Percentiles rank a stretch among this genome's conserved stretches.
These are phyloP conservation scores for Myxozyma monticola DNA, from an alignment of 805 yeast genomes.

Conservation along the genomic window DNA sequence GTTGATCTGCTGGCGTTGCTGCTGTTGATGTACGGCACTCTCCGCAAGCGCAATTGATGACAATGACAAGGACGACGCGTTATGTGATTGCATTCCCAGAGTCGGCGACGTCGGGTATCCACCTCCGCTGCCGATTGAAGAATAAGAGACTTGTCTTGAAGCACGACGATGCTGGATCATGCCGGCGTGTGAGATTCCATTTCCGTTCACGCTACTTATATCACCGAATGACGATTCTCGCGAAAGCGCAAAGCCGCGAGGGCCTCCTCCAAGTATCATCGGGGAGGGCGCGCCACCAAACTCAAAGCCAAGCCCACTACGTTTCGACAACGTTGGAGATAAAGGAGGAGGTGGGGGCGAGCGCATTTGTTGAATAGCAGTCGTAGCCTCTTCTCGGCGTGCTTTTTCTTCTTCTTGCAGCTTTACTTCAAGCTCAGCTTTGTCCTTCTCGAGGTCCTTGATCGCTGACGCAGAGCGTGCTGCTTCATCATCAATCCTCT, in stretches of 20 bases:
- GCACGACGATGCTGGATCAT: conserved; percentile 21
- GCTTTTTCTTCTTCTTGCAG: conserved; percentile 28
- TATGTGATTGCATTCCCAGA: neutral
- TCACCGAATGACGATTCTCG: conserved; percentile 22
- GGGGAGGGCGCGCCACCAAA: neutral
- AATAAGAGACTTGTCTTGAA: conserved; percentile 8
- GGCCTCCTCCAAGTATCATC: neutral
- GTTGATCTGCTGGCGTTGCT: conserved; percentile 13
- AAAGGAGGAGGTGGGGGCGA: conserved; percentile 17
- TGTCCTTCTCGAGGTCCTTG: conserved; percentile 33
- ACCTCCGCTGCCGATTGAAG: neutral
- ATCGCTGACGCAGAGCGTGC: conserved; percentile 20
- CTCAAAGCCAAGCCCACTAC: conserved; percentile 5
- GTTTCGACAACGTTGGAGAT: conserved; percentile 22
- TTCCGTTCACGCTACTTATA: conserved; percentile 3
- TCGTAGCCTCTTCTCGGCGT: conserved; percentile 25
- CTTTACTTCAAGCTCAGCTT: conserved; percentile 21
- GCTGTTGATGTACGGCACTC: neutral
- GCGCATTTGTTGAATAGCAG: conserved; percentile 2
- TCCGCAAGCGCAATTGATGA: conserved; percentile 2
- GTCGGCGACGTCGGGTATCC: neutral
- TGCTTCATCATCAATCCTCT: conserved; percentile 23
- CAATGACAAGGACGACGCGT: conserved; percentile 3
- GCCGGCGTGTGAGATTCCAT: conserved; percentile 5
- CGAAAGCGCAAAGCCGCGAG: conserved; percentile 4